Evolutionary conservation across 2,329 filamentous ascomycete species (phyloP).

Genomic region (Fusarium miscanthi): DNA sequence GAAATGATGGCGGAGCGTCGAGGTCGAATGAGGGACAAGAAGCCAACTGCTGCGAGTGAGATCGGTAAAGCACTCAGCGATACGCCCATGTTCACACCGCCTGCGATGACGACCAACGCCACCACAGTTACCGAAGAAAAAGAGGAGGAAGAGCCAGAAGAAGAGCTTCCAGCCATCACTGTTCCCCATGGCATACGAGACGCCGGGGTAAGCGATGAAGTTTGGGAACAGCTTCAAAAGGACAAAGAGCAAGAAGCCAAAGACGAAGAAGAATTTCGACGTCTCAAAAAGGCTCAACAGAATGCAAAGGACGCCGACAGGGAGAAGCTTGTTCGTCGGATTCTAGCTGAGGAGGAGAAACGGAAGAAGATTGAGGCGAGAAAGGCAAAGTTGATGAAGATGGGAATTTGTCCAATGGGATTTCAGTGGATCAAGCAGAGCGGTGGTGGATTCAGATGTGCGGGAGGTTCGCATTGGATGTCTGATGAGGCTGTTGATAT

Average conservation of each 20-base stretch:
- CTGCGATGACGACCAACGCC: neutral
- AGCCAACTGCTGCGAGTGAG: neutral
- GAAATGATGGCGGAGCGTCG: conserved; percentile 39
- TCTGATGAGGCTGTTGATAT: conserved; percentile 23
- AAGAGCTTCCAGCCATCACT: neutral
- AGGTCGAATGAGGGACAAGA: conserved; percentile 25
- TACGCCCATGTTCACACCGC: neutral
- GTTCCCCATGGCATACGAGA: conserved; percentile 56
- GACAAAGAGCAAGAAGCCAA: conserved; percentile 57
- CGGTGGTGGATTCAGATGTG: conserved; percentile 68
- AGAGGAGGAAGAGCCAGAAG: neutral
- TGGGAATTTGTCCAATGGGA: conserved; percentile 68
- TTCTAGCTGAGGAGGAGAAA: conserved; percentile 50
- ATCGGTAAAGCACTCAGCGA: accelerated
- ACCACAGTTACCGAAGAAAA: neutral
- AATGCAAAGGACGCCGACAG: conserved; percentile 46
- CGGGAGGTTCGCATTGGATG: conserved; percentile 67
- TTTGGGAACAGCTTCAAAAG: conserved; percentile 69
- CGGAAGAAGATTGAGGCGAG: conserved; percentile 53
- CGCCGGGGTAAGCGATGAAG: conserved; percentile 65
- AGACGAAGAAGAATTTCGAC: conserved; percentile 52
- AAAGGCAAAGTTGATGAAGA: conserved; percentile 60
- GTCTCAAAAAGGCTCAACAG: conserved; percentile 48
- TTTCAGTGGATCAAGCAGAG: conserved; percentile 71
- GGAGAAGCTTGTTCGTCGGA: conserved; percentile 51